A percentile compares a stretch with the other conserved stretches of the same genome.
Conservation (phyloP, 2,329 filamentous ascomycete genomes). For the Alternaria solani region DNA sequence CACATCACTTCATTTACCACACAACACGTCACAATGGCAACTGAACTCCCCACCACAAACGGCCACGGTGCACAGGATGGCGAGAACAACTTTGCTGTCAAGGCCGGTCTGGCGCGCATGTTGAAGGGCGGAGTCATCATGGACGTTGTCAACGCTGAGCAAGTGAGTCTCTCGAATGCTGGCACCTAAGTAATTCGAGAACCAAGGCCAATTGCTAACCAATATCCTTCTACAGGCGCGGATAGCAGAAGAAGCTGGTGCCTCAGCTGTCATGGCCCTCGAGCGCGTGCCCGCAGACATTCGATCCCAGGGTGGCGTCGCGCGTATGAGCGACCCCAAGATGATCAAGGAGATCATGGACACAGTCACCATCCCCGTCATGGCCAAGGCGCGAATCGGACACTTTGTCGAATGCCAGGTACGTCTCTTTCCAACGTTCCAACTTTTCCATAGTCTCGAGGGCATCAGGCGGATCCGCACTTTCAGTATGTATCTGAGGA, state of each 20-base stretch:
- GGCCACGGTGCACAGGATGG: slow-evolving; percentile 55
- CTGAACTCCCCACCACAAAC: slow-evolving; percentile 59
- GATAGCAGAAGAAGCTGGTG: slow-evolving; percentile 96
- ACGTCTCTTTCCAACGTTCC: slow-evolving; percentile 28
- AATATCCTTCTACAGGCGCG: slow-evolving; percentile 67
- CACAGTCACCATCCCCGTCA: slow-evolving; percentile 95
- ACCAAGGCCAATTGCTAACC: slow-evolving; percentile 14
- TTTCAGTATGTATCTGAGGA: neutral
- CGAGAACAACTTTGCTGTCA: slow-evolving; percentile 78
- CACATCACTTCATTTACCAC: neutral
- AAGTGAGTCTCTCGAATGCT: slow-evolving; percentile 57
- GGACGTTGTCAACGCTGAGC: slow-evolving; percentile 94
- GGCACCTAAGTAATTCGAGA: neutral
- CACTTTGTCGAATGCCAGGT: slow-evolving; percentile 97
- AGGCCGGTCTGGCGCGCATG: slow-evolving; percentile 96
- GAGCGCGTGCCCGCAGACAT: slow-evolving; percentile 98
- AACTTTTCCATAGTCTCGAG: neutral
- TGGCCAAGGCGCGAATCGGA: slow-evolving; percentile 98
- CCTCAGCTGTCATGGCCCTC: slow-evolving; percentile 96
- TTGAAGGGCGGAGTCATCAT: slow-evolving; percentile 99
- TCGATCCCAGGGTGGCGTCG: slow-evolving; percentile 87
- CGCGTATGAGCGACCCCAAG: slow-evolving; percentile 92
- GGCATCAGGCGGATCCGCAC: neutral
- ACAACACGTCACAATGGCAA: slow-evolving; percentile 49
- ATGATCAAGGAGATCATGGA: slow-evolving; percentile 97